These are phyloP conservation scores for Sphagnum contortum DNA, from an alignment of 225 moss, liverwort and hornwort species.

Conservation along the genomic window DNA sequence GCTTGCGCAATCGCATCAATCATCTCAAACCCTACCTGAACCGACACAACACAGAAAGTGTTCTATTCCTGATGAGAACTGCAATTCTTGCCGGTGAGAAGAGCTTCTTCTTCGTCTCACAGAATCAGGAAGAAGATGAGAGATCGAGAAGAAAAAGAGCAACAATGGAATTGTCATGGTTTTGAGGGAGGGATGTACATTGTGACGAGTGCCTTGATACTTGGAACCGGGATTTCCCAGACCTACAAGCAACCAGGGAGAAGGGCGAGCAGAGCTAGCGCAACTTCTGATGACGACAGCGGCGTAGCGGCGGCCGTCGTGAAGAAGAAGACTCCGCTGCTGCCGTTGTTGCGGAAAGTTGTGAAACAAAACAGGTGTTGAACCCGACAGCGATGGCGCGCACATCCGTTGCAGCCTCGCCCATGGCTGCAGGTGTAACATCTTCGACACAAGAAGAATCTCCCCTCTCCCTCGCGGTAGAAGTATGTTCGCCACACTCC, in stretches of 20 bases:
- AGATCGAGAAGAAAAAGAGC: too few species aligned
- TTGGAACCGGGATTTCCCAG: conserved; percentile 94
- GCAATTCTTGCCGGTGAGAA: not conserved
- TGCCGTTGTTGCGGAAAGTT: conserved; percentile 11
- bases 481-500: too few species aligned
- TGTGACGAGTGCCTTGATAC: conserved; percentile 94
- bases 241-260: conserved; percentile 92
- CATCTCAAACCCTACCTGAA: conserved; percentile 76
- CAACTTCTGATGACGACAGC: conserved; percentile 3
- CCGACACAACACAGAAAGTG: not conserved
- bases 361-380: conserved; percentile 13
- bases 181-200: conserved; percentile 25
- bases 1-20: conserved; percentile 80
- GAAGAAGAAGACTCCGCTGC: conserved; percentile 13
- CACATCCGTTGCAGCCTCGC: conserved; percentile 32
- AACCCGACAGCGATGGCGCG: conserved; percentile 14
- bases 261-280: conserved; percentile 26
- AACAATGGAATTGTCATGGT: too few species aligned
- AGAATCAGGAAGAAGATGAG: too few species aligned
- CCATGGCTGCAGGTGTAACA: conserved; percentile 47
- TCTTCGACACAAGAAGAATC: conserved; percentile 1
- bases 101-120: too few species aligned
- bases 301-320: conserved; percentile 9
- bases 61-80: not conserved
- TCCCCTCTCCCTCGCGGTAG: too few species aligned